Conservation (phyloP, 805 yeast genomes). For the Torulaspora delbrueckii region DNA sequence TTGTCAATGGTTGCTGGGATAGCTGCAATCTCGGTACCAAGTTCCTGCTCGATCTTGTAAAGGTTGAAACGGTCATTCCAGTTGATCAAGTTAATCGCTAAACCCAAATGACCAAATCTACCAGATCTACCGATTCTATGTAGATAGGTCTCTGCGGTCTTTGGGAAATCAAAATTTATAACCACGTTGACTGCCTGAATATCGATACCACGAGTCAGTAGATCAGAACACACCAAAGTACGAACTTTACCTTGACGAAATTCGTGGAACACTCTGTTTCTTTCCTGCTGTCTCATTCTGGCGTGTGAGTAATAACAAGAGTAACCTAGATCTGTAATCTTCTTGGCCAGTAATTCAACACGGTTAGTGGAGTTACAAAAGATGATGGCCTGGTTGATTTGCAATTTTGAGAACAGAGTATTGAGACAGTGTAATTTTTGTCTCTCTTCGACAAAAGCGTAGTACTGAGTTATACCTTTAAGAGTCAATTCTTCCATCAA, state of each 20-base stretch:
- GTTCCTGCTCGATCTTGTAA: conserved; percentile 92
- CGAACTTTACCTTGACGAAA: conserved; percentile 97
- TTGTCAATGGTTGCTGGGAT: conserved; percentile 92
- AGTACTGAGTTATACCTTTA: conserved; percentile 94
- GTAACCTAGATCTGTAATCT: conserved; percentile 92
- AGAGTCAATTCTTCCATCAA: conserved; percentile 96
- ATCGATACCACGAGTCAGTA: conserved; percentile 96
- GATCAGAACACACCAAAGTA: conserved; percentile 93
- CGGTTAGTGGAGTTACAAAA: conserved; percentile 96
- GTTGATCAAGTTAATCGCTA: conserved; percentile 92
- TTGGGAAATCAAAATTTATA: conserved; percentile 96
- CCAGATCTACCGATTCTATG: conserved; percentile 99
- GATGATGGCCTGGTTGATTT: conserved; percentile 93
- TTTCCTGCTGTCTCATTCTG: conserved; percentile 92
- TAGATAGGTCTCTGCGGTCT: conserved; percentile 93
- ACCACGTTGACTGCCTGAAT: conserved; percentile 98
- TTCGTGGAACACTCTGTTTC: conserved; percentile 97
- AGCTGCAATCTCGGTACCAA: conserved; percentile 95
- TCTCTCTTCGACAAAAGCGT: conserved; percentile 96
- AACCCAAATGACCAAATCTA: conserved; percentile 96
- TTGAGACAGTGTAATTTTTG: conserved; percentile 95
- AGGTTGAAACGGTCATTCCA: conserved; percentile 94
- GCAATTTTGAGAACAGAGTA: conserved; percentile 88
- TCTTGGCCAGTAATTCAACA: conserved; percentile 91
- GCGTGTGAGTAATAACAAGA: conserved; percentile 98